Percentiles rank a stretch among this genome's conserved stretches.
Conservation (phyloP, 441 rosid genomes). For the Flueggea neowawraea region DNA sequence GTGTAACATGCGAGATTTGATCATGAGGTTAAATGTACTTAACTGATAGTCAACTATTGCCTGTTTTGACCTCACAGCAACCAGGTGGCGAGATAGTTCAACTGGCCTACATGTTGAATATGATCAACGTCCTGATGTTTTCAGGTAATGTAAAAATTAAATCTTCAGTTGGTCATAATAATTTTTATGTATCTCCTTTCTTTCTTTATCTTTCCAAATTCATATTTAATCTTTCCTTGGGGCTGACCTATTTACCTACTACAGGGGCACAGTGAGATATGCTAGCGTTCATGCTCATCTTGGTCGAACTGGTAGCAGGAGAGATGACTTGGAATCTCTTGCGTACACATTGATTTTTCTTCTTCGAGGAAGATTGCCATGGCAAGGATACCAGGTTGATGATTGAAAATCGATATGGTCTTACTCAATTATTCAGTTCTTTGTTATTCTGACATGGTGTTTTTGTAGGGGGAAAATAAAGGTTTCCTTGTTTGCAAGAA, state of each 20-base stretch:
- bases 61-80: conserved; percentile 36
- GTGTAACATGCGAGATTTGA: neutral
- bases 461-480: conserved; percentile 86
- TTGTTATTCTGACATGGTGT: neutral
- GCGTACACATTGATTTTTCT: conserved; percentile 97
- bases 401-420: neutral
- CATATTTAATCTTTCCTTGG: conserved; percentile 5
- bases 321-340: conserved; percentile 98
- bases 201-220: conserved; percentile 4
- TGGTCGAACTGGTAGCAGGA: conserved; percentile 93
- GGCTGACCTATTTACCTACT: neutral
- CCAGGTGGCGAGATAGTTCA: conserved; percentile 80
- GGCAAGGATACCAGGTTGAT: conserved; percentile 97
- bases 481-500: conserved; percentile 96
- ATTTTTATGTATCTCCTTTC: neutral
- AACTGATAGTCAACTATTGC: neutral
- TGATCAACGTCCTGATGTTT: conserved; percentile 97
- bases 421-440: neutral
- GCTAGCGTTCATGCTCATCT: conserved; percentile 99
- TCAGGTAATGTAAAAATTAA: conserved; percentile 42
- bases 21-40: neutral
- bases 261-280: conserved; percentile 96
- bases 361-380: conserved; percentile 88
- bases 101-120: conserved; percentile 91
- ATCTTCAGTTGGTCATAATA: neutral